Percentiles rank a stretch among this genome's conserved stretches.
Evolutionary conservation across 2,329 filamentous ascomycete genomes (phyloP).

Genomic region (Cryphonectria naterciae): DNA sequence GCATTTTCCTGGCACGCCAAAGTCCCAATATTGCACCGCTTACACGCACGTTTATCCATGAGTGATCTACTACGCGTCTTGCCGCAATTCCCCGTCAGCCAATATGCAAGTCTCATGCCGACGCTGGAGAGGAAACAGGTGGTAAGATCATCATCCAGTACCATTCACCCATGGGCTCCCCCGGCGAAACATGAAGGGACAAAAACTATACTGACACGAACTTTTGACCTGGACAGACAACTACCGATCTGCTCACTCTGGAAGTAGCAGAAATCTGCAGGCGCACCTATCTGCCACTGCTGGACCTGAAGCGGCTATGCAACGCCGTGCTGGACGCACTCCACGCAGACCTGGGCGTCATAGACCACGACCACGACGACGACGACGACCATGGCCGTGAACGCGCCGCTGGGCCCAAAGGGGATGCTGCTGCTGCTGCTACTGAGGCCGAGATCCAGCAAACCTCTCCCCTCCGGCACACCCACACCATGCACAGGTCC

Average conservation of each 20-base stretch:
- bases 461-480: slow-evolving; percentile 41
- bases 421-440: not conserved
- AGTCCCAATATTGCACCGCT: not conserved
- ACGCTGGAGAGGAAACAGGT: slow-evolving; percentile 78
- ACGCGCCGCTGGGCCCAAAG: slow-evolving; percentile 30
- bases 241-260: slow-evolving; percentile 82
- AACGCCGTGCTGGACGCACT: slow-evolving; percentile 69
- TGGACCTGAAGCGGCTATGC: slow-evolving; percentile 77
- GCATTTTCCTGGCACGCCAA: too few species aligned
- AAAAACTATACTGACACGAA: not conserved
- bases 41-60: slow-evolving; percentile 56
- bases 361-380: slow-evolving; percentile 10
- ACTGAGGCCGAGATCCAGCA: slow-evolving; percentile 5
- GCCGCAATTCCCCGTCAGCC: slow-evolving; percentile 74
- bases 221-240: slow-evolving; percentile 48
- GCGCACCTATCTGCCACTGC: slow-evolving; percentile 78
- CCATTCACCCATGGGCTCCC: not conserved
- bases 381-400: not conserved
- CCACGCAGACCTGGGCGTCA: slow-evolving; percentile 61
- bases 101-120: slow-evolving; percentile 75
- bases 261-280: slow-evolving; percentile 83
- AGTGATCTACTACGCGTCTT: slow-evolving; percentile 84
- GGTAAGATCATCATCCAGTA: slow-evolving; percentile 19
- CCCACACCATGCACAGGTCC: slow-evolving; percentile 39
- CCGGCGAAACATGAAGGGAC: too few species aligned